Base-by-base conservation (phyloP, 345 rosid genomes). In the Salix udensis region DNA sequence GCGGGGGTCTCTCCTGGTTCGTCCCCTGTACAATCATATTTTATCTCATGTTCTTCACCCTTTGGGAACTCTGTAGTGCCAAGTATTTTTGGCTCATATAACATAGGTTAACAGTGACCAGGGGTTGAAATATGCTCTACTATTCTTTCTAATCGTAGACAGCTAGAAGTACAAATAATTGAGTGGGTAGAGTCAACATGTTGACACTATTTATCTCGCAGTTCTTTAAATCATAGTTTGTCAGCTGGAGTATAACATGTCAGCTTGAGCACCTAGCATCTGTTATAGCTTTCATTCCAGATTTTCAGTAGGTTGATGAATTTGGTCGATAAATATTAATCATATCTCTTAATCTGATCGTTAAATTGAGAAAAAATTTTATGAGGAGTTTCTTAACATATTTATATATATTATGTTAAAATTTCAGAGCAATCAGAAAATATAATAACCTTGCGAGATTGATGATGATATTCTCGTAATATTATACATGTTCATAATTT, bases 81-180 rank as follows among this genome's bases (percentile, higher is more conserved):
- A 65, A 46, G 74, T 34, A 34, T 34, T 71, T 68, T 75, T 40
- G 21, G 53, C 31, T 70, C 60, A 78, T 37, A 37, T 23, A 66
- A 31, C 66, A 60, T 79, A 73, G 85, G 84, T 70, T 74, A 69
- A 78, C 52, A 30, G 67, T n/a, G 70, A 31, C 76, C 53, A n/a
- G 42, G 70, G 73, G 55, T 65, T 79, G 79, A 71, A 11, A 78
- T 71, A 55, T 78, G 23, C 10, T n/a, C 3, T 55, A 23, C 76
- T 77, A 74, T 87, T 87, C 84, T 77, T 81, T 81, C 70, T 79
- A 76, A 81, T 55, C 81, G 82, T 81, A 75, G 79, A 70, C 82
- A 79, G 78, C 77, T 76, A 58, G 74, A 71, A 66, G 52, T 60
- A 53, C 19, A 55, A 77, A 84, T 82, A 82, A 80, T 82, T 70